phyloP scores from a whole-genome alignment of 1,139 yeast species.

The Scheffersomyces illinoinensis region DNA sequence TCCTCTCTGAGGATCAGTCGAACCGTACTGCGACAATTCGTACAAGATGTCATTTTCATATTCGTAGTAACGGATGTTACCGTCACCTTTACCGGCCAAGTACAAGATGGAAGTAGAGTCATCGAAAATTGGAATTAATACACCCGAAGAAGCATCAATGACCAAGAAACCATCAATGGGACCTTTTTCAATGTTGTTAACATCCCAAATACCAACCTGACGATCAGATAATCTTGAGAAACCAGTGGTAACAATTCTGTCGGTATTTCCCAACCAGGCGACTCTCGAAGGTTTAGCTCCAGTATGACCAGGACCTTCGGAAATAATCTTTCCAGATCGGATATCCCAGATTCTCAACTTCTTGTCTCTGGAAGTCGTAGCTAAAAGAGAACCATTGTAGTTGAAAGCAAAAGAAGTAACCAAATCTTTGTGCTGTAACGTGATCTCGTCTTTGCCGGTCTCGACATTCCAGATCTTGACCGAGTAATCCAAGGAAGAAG shows the following conservation, averaged over 20 bases:
- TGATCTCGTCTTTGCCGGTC: constrained; percentile 67
- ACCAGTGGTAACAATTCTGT: constrained; percentile 92
- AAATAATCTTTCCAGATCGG: constrained; percentile 66
- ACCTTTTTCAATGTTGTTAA: constrained; percentile 69
- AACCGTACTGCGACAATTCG: constrained; percentile 82
- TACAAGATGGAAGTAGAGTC: constrained; percentile 76
- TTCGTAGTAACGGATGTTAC: constrained; percentile 92
- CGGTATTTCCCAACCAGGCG: constrained; percentile 84
- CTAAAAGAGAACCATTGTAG: constrained; percentile 82
- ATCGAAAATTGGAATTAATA: constrained; percentile 87
- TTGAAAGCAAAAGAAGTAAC: constrained; percentile 90
- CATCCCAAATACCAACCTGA: constrained; percentile 93
- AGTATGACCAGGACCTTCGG: constrained; percentile 87
- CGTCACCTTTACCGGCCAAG: constrained; percentile 97
- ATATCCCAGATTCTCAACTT: constrained; percentile 89
- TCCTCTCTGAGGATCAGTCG: constrained; percentile 95
- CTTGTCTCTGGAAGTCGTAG: constrained; percentile 92
- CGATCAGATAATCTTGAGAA: constrained; percentile 91
- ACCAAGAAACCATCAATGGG: constrained; percentile 86
- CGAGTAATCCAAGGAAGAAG: constrained; percentile 86
- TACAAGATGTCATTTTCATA: constrained; percentile 77
- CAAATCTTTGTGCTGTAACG: constrained; percentile 83
- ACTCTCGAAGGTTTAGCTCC: constrained; percentile 92
- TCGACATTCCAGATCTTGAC: constrained; percentile 89
- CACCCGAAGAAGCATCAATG: constrained; percentile 90